These are phyloP conservation scores for Alternaria alternata DNA, from an alignment of 2,329 filamentous ascomycete species.

Conservation along the genomic window DNA sequence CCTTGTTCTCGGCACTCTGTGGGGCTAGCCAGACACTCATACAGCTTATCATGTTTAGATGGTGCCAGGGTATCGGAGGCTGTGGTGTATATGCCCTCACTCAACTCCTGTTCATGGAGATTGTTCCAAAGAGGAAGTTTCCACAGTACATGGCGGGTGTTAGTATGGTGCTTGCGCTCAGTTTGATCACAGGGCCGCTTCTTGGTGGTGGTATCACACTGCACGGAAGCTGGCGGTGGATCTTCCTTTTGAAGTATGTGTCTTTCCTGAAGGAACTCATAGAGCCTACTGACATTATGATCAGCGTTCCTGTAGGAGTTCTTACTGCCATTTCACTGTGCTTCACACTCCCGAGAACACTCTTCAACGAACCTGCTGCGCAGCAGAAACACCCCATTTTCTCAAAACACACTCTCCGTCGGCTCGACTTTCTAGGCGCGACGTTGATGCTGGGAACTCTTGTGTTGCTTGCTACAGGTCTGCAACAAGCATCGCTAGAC, in stretches of 20 bases:
- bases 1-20: constrained; percentile 44
- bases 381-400: not conserved
- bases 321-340: not conserved
- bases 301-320: constrained; percentile 19
- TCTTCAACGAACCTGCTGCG: constrained; percentile 14
- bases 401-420: constrained; percentile 2
- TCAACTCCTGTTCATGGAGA: constrained; percentile 42
- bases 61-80: constrained; percentile 46
- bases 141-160: constrained; percentile 14
- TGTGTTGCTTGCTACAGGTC: constrained; percentile 23
- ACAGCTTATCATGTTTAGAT: constrained; percentile 47
- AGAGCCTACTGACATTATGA: not conserved
- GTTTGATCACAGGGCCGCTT: constrained; percentile 22
- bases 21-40: constrained; percentile 37
- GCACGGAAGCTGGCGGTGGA: constrained; percentile 26
- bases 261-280: not conserved
- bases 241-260: constrained; percentile 30
- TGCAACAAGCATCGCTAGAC: constrained; percentile 24
- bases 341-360: constrained; percentile 6
- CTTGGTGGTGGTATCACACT: constrained; percentile 17
- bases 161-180: constrained; percentile 13
- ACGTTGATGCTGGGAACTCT: constrained; percentile 23
- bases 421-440: constrained; percentile 23
- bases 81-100: constrained; percentile 42
- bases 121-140: constrained; percentile 24